Evolutionary conservation across 2,329 filamentous ascomycete species (phyloP), one percentile per base, ranked within the genome.

Genomic region (Claviceps fusiformis): DNA sequence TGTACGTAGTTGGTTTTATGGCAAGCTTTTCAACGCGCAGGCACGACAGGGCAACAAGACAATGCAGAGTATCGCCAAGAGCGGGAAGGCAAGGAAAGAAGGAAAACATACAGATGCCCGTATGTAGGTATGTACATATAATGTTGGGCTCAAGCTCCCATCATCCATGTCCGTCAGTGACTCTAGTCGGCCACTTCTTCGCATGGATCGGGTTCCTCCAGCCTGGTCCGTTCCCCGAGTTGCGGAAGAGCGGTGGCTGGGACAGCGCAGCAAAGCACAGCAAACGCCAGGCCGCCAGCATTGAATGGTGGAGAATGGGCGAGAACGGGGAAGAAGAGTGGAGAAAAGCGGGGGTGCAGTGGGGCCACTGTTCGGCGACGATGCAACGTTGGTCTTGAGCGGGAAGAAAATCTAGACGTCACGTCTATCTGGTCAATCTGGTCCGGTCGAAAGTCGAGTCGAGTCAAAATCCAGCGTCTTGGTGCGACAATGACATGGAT

Each of bases 141-240:
- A 43, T 29, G 27, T 41, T 37, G 56, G 56, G 56, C 56, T 37
- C 50, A 50, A 49, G 54, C 24, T 24, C 24, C 24, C 24, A 24
- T 24, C 24, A 24, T 24, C 24, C 24, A 24, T 24, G 24, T 24
- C 24, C 24, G 53, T 52, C 6, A 15, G 13, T 29, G 11, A 13
- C 19, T 27, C 19, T 15, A 41, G 39, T 41, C 15, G 17, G 15
- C 15, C 39, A 41, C 39, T 11, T 37, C 24, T 11, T 37, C 24
- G 41, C 41, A 44, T 44, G 41, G n/a, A 19, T 44, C 19, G 4
- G 41, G 41, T 44, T 44, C 44, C 44, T 45, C 44, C 35, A 37
- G 35, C 45, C 44, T 46, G 45, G 45, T 47, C 45, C 13, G 45
- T 27, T 47, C 15, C 44, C 44, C 24, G 45, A 47, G 45, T 24